Conservation (phyloP, 257 asterid species). For the Gardenia jasminoides region DNA sequence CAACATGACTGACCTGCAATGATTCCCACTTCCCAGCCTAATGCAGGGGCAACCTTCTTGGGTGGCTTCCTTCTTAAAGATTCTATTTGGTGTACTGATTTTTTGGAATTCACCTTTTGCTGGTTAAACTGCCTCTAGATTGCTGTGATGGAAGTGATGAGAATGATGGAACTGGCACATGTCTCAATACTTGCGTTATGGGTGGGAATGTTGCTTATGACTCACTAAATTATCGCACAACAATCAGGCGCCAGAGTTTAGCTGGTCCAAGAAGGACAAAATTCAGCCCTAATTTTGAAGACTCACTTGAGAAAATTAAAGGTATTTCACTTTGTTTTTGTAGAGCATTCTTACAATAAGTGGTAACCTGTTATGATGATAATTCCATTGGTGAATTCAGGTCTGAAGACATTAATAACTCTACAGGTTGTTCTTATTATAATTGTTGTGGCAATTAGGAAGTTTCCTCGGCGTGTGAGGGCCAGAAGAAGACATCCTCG, state of each 20-base stretch:
- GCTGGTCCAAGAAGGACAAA: conserved; percentile 41
- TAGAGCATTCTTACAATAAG: background rate
- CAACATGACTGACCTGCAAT: background rate
- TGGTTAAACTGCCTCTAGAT: conserved; percentile 43
- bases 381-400: conserved; percentile 38
- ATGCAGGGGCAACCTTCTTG: background rate
- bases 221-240: conserved; percentile 34
- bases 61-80: background rate
- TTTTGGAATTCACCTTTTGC: conserved; percentile 18
- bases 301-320: conserved; percentile 44
- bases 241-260: conserved; percentile 20
- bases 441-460: conserved; percentile 35
- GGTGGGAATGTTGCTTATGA: conserved; percentile 74
- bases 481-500: conserved; percentile 49
- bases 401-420: conserved; percentile 56
- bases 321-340: conserved; percentile 38
- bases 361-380: conserved; percentile 15
- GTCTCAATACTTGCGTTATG: conserved; percentile 78
- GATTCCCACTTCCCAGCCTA: background rate
- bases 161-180: conserved; percentile 58
- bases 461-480: conserved; percentile 37
- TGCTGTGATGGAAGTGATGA: conserved; percentile 99
- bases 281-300: conserved; percentile 35
- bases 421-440: conserved; percentile 52
- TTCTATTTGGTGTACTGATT: background rate